Base-by-base conservation (phyloP, 2,329 filamentous ascomycete species). In the Fusarium ambrosium region DNA sequence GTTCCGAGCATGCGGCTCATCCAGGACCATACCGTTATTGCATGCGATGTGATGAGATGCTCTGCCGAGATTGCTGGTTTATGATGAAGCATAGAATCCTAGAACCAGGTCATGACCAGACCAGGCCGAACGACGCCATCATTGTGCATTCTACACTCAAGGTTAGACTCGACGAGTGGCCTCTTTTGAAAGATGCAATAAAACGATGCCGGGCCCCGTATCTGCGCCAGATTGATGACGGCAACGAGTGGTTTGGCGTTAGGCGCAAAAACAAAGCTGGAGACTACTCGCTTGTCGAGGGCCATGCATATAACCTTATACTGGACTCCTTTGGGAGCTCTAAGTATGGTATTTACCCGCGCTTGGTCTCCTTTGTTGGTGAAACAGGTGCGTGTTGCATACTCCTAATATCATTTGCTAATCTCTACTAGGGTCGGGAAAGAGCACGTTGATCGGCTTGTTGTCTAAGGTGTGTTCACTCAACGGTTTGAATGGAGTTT, bases 11-110 rank as follows among this genome's bases (percentile, higher is more conserved):
- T 43, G 0, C 0, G 3, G 1, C 0, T 43, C 39, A 43, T 43
- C 11, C 0, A 0, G 6, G 0, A 2, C n/a, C 10, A 22, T 22
- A 43, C n/a, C 4, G 2, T 43, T 43, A 43, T 13, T 43, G n/a
- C 39, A 43, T 43, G 39, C n/a, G 11, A 0, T 22, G 39, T 0
- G 6, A 43, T 43, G 3, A 8, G n/a, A 22, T 43, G 6, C 0
- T 43, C n/a, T 43, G 39, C 39, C 0, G 3, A 3, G 5, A 22
- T 14, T 43, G 39, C 39, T 43, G n/a, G 39, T 1, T 13, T 0
- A 4, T 8, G n/a, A 4, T 7, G n/a, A 7, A 20, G 6, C 39
- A 43, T 1, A 11, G 4, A 22, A 8, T 0, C 3, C 5, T 0
- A 14, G 10, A 14, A 7, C 10, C 2, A 43, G 11, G 6, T 0